Evolutionary conservation across 2,329 filamentous ascomycete species (phyloP), one percentile per base, ranked within the genome.

Genomic region (Diplodia corticola): DNA sequence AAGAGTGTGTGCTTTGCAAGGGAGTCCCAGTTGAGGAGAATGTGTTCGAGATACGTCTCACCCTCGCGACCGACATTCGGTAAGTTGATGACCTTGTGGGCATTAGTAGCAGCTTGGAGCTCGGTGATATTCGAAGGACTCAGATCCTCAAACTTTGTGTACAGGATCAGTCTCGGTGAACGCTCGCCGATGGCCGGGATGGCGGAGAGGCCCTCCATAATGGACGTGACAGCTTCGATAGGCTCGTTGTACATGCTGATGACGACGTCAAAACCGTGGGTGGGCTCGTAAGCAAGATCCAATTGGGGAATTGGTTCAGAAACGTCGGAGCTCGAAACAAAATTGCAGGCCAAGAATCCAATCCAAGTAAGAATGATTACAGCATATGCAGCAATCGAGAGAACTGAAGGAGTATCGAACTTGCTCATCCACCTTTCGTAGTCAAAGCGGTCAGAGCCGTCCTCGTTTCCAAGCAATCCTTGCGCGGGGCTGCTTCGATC

Each of bases 241-340:
- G 73, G 71, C 64, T 79, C 78, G 63, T 74, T 74, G 68, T 77
- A 77, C 74, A 77, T 78, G 71, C 74, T 78, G 60, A 79, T 70
- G 4, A 79, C 77, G 15, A 79, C 71, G 55, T 79, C 76, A 24
- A 73, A 57, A 17, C 67, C 54, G 4, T 64, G 60, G 6, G 40
- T 17, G 1, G 76, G 68, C 26, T 66, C 50, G 63, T 76, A 78
- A 0, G 61, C 50, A 5, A 51, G 44, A 49, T 75, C 73, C 10
- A 75, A 63, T 12, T 57, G 33, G 15, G 63, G 40, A n/a, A 59
- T 22, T 13, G 63, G 63, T 33, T 63, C 48, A 1, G 44, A 15
- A 13, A 61, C 17, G 26, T 33, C 57, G 7, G 57, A 35, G 9
- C 17, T 46, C 5, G 57, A 24, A 1, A 35, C 28, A 20, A 65